Base-by-base conservation (phyloP, 345 rosid species). In the Salix viminalis region DNA sequence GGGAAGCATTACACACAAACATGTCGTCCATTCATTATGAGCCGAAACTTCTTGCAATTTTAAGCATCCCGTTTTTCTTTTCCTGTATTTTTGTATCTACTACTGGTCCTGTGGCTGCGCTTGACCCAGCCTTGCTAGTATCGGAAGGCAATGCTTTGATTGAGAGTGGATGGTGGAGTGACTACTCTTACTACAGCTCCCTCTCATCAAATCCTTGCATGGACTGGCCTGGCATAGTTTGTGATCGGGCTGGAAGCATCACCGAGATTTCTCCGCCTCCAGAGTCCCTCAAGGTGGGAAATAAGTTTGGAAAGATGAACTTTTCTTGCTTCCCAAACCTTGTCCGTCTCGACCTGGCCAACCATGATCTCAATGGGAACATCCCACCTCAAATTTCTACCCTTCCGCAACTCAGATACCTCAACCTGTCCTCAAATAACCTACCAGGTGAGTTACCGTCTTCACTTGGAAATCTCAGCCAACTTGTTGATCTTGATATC, bases 321-420 rank as follows among this genome's bases (percentile, higher is more conserved):
- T 73, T 76, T 50, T 76, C 81, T 44, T 77, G 65, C 37, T 42
- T 83, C 13, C 67, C 39, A 0, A 28, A 83, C 77, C 74, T 83
- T 8, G 23, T 12, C 14, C 1, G 0, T 15, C 32, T 79, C 1
- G 11, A 24, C 14, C 67, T 79, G 5, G 0, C 2, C 0, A 0
- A 2, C 2, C 56, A 66, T 8, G n/a, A 16, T 0, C 66, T 77
- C 2, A 0, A 2, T 0, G 61, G 81, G 7, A 36, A 41, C 12
- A 79, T 81, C 26, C 60, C 70, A 5, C 34, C 28, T 9, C 67
- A 81, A 32, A 68, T 79, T 18, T 74, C 76, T 10, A 26, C 24
- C 16, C 68, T 82, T 28, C 6, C 72, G 0, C 75, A 75, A 1
- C 77, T 85, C 54, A 8, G 19, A 7, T 0, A 14, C 23, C 82